Conservation (phyloP, 768 basidiomycete species). For the Lactarius sp. region DNA sequence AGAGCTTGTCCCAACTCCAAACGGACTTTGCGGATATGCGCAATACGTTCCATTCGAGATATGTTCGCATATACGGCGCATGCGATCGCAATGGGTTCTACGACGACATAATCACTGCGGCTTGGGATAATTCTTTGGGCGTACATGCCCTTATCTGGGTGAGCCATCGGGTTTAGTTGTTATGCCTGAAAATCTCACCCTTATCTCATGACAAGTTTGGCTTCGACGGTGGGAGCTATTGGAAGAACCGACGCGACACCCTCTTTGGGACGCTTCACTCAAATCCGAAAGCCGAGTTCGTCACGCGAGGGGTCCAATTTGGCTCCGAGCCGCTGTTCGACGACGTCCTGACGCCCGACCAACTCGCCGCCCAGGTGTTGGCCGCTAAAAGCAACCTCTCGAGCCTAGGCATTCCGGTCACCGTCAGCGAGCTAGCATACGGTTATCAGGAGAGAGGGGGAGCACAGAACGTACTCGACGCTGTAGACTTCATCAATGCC, state of each 20-base stretch:
- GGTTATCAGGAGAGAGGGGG: constrained; percentile 49
- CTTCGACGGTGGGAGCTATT: constrained; percentile 29
- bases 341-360: constrained; percentile 43
- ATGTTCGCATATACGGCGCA: constrained; percentile 48
- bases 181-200: neutral
- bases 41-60: constrained; percentile 54
- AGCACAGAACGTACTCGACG: constrained; percentile 49
- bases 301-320: constrained; percentile 63
- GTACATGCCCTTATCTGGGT: constrained; percentile 76
- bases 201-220: constrained; percentile 28
- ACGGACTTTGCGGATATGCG: constrained; percentile 58
- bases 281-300: constrained; percentile 46
- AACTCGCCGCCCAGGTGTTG: constrained; percentile 49
- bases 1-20: constrained; percentile 46
- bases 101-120: constrained; percentile 61
- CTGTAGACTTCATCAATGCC: constrained; percentile 58
- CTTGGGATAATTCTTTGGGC: constrained; percentile 62
- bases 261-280: constrained; percentile 30
- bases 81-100: constrained; percentile 41
- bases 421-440: constrained; percentile 42
- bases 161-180: constrained; percentile 22
- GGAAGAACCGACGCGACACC: constrained; percentile 30
- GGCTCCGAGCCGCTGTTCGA: constrained; percentile 71
- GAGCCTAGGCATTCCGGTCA: constrained; percentile 57
- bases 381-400: constrained; percentile 46